Conservation (phyloP, 225 moss, liverwort and hornwort genomes). For the Straminergon stramineum region DNA sequence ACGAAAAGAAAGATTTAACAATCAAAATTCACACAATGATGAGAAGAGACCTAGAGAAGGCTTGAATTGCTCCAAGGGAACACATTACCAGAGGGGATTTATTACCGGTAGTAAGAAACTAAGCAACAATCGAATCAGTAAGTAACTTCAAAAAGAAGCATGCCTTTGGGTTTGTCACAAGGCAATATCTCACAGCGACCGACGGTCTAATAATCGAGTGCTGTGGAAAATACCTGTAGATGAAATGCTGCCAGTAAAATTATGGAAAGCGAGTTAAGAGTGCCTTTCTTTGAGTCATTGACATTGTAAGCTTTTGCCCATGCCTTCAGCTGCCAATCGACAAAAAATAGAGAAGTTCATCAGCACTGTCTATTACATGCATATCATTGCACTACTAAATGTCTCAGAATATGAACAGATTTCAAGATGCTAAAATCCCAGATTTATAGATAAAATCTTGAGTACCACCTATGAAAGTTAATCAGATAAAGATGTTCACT, state of each 20-base stretch:
- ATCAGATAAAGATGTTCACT: neutral
- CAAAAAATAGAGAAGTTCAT: neutral
- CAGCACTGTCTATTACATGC: neutral
- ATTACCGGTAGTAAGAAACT: neutral
- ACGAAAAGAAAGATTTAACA: neutral
- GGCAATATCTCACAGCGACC: neutral
- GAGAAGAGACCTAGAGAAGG: neutral
- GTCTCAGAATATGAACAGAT: neutral
- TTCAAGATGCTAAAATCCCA: neutral
- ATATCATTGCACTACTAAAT: neutral
- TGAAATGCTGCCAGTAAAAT: conserved; percentile 88
- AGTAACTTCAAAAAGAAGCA: neutral
- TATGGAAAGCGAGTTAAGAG: conserved; percentile 84
- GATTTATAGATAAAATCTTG: neutral
- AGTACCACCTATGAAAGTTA: neutral
- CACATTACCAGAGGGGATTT: neutral
- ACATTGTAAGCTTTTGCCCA: conserved; percentile 91
- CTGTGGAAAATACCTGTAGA: conserved; percentile 50
- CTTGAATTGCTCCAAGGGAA: neutral
- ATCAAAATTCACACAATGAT: neutral
- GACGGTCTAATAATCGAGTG: neutral
- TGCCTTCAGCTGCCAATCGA: conserved; percentile 66
- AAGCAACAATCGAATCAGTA: neutral
- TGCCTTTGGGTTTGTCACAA: neutral
- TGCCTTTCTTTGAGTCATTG: conserved; percentile 95